Evolutionary conservation across 306 rosid genomes (phyloP).

Genomic region (Gynostemma pentaphyllum): DNA sequence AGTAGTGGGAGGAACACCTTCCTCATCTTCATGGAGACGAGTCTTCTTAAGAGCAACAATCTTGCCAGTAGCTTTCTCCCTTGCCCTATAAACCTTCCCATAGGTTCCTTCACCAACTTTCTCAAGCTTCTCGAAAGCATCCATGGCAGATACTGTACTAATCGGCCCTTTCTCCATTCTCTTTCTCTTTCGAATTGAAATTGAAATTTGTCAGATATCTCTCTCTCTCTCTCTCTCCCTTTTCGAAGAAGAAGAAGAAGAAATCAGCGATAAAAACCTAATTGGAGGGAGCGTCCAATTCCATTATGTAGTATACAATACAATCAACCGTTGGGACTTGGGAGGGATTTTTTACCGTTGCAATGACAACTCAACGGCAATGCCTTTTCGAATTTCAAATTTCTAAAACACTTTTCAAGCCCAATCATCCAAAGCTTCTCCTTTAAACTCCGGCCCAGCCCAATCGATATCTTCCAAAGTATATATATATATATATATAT

Average conservation of each 20-base stretch:
- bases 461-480: too few relatives aligned
- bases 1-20: conserved; percentile 97
- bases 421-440: too few relatives aligned
- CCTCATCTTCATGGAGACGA: conserved; percentile 92
- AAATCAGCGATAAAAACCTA: too few relatives aligned
- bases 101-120: conserved; percentile 94
- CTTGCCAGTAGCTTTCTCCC: conserved; percentile 72
- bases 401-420: too few relatives aligned
- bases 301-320: too few relatives aligned
- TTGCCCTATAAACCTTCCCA: conserved; percentile 81
- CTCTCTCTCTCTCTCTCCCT: neutral
- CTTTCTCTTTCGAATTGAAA: neutral
- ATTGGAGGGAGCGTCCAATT: conserved; percentile 9
- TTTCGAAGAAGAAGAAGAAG: neutral
- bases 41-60: conserved; percentile 93
- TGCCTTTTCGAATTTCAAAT: neutral
- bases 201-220: too few relatives aligned
- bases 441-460: too few relatives aligned
- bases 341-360: conserved; percentile 9
- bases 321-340: conserved; percentile 6
- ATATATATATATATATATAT: too few relatives aligned
- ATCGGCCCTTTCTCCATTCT: conserved; percentile 24
- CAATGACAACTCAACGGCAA: neutral
- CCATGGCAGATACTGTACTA: conserved; percentile 60
- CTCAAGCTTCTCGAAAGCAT: conserved; percentile 78